phyloP scores from a whole-genome alignment of 108 stramenopile genomes.

The Nitzschia sp. region DNA sequence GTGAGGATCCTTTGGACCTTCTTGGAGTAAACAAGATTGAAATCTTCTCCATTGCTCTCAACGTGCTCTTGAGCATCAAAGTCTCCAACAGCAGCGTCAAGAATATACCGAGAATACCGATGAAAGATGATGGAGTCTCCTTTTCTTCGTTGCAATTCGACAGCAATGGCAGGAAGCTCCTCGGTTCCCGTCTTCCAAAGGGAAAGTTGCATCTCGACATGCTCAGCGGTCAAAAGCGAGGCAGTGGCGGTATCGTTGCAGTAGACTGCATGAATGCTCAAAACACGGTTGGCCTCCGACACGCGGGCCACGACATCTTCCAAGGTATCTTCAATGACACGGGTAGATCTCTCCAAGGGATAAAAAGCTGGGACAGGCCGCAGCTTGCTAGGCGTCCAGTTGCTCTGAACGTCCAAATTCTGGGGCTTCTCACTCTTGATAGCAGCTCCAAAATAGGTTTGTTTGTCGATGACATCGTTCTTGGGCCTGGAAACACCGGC shows the following conservation, averaged over 20 bases:
- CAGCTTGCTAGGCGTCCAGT: constrained; percentile 38
- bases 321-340: constrained; percentile 40
- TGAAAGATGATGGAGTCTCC: constrained; percentile 80
- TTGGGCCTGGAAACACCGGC: constrained; percentile 14
- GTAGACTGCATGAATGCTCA: constrained; percentile 58
- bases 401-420: constrained; percentile 9
- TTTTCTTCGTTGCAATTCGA: constrained; percentile 78
- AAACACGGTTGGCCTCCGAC: constrained; percentile 58
- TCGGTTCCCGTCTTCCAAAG: constrained; percentile 40
- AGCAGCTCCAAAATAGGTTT: constrained; percentile 31
- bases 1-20: constrained; percentile 47
- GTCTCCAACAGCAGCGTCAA: constrained; percentile 79
- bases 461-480: constrained; percentile 49
- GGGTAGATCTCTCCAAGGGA: constrained; percentile 69
- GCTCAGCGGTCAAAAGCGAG: constrained; percentile 41
- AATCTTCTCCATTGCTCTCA: constrained; percentile 43
- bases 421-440: not conserved
- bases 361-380: constrained; percentile 77
- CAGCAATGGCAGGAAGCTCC: constrained; percentile 41
- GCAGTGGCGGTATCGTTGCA: constrained; percentile 53
- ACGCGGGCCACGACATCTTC: constrained; percentile 40
- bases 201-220: constrained; percentile 59
- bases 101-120: constrained; percentile 64
- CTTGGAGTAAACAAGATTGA: constrained; percentile 44
- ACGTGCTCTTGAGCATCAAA: constrained; percentile 52